Conservation (phyloP, 352 stramenopile genomes). For the Phytopythium helicoides region DNA sequence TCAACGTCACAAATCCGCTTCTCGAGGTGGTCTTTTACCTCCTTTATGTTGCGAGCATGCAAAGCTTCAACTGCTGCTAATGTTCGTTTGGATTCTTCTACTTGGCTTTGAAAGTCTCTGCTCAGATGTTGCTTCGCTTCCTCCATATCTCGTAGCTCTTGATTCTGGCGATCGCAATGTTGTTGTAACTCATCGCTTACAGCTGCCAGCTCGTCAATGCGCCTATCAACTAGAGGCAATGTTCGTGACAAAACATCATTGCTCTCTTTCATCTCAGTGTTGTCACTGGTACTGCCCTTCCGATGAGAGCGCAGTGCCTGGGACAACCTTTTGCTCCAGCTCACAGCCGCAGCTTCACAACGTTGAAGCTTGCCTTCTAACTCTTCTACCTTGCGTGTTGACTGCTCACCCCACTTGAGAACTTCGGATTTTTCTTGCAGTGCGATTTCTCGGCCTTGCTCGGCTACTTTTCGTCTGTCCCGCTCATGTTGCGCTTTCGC, state of each 20-base stretch:
- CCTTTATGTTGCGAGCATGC: slow-evolving; percentile 27
- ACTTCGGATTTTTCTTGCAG: slow-evolving; percentile 57
- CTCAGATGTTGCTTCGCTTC: slow-evolving; percentile 17
- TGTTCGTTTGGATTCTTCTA: slow-evolving; percentile 27
- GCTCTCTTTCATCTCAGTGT: not conserved
- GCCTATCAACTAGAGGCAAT: slow-evolving; percentile 17
- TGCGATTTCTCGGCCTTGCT: slow-evolving; percentile 65
- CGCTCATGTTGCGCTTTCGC: slow-evolving; percentile 34
- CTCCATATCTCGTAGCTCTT: slow-evolving; percentile 20
- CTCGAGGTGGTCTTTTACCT: slow-evolving; percentile 40
- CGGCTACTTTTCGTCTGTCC: slow-evolving; percentile 37
- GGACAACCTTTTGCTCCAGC: not conserved
- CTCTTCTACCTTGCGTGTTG: slow-evolving; percentile 47
- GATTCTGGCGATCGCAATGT: slow-evolving; percentile 14
- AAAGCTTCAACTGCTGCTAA: slow-evolving; percentile 43
- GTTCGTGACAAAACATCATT: slow-evolving; percentile 6
- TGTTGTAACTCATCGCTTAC: slow-evolving; percentile 18
- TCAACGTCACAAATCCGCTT: slow-evolving; percentile 30
- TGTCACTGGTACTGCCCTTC: not conserved
- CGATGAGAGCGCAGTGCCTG: not conserved
- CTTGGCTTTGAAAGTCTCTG: slow-evolving; percentile 32
- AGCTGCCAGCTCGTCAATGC: slow-evolving; percentile 17
- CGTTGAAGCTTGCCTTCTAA: slow-evolving; percentile 33
- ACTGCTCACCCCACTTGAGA: slow-evolving; percentile 59
- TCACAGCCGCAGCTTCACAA: slow-evolving; percentile 15